Conservation (phyloP, 805 yeast genomes). For the Starmerella bacillaris region DNA sequence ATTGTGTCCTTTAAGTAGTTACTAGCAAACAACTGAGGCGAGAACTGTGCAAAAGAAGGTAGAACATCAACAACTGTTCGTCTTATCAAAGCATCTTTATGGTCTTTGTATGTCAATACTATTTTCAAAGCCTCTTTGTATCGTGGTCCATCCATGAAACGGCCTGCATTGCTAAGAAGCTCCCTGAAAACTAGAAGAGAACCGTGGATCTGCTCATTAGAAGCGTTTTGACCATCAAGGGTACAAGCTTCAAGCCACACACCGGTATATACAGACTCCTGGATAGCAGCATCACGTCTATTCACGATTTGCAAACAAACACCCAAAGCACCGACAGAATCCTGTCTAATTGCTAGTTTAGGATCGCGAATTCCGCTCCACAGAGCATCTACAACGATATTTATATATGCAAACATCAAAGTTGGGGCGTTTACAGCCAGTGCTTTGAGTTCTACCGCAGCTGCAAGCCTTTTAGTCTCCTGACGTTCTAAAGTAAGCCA, state of each 20-base stretch:
- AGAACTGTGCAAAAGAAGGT: constrained; percentile 67
- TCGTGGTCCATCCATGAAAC: constrained; percentile 43
- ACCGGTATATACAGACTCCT: constrained; percentile 58
- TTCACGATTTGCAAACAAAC: constrained; percentile 63
- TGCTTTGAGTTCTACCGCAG: constrained; percentile 69
- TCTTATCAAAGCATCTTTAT: constrained; percentile 55
- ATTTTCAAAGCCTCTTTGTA: constrained; percentile 64
- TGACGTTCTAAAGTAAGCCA: constrained; percentile 80
- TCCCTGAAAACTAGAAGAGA: constrained; percentile 68
- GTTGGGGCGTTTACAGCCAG: constrained; percentile 80
- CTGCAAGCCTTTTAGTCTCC: constrained; percentile 63
- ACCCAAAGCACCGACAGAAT: constrained; percentile 66
- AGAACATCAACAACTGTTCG: constrained; percentile 70
- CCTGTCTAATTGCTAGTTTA: constrained; percentile 55
- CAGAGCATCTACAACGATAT: constrained; percentile 59
- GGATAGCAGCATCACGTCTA: constrained; percentile 52
- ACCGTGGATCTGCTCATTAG: constrained; percentile 68
- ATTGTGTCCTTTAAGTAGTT: constrained; percentile 65
- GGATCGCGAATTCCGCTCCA: constrained; percentile 80
- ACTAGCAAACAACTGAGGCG: constrained; percentile 56
- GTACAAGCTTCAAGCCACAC: constrained; percentile 50
- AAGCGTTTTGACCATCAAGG: constrained; percentile 31
- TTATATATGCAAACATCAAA: constrained; percentile 55
- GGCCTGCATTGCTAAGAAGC: constrained; percentile 51
- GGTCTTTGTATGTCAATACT: constrained; percentile 54